Evolutionary conservation across 139 green algal species (phyloP), one percentile per base, ranked within the genome.

Genomic region (Picocystis salinarum): DNA sequence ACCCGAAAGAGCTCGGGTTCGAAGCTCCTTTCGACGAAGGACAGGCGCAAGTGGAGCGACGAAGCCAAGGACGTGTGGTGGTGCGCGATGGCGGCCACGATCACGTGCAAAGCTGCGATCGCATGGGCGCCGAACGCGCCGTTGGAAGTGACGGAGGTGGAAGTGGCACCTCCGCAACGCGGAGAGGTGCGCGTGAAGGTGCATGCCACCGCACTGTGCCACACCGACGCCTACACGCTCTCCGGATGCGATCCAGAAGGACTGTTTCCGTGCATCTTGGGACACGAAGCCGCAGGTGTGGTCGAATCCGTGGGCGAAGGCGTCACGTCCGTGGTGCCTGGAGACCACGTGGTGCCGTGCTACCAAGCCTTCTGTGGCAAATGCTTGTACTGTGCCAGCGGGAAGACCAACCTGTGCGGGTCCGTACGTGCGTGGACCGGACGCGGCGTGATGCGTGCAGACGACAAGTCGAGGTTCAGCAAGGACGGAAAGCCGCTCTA

Each of bases 261-360:
- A 7, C 61, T 93, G 17, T 99, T 99, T 59, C 87, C 89, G 10
- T 92, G 78, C 66, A 83, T 96, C 33, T 57, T 99, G 30, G 83
- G 88, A 5, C 89, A 99, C 61, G 89, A 99, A 55, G 89, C 88
- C 1, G 60, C 39, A 15, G 36, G 36, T 7, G 26, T 44, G 20
- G 36, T 44, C 20, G 36, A 44, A 23, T 28, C 15, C 23, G 85
- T 99, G 28, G 89, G 89, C 9, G 34, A 58, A 12, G 72, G 66
- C 33, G 72, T 77, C 27, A 74, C 71, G 9, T 59, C 33, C 13
- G 50, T 77, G 11, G 33, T 46, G 24, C 50, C 65, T 1, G 81
- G 82, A 5, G 85, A 95, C 60, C 79, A 91, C 46, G 82, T 93
- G 12, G 86, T 93, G 46, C 80, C 82, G 27, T 95, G 82, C 73